Conservation (phyloP, 371 early-diverging fungal species). For the Capillidium heterosporum region DNA sequence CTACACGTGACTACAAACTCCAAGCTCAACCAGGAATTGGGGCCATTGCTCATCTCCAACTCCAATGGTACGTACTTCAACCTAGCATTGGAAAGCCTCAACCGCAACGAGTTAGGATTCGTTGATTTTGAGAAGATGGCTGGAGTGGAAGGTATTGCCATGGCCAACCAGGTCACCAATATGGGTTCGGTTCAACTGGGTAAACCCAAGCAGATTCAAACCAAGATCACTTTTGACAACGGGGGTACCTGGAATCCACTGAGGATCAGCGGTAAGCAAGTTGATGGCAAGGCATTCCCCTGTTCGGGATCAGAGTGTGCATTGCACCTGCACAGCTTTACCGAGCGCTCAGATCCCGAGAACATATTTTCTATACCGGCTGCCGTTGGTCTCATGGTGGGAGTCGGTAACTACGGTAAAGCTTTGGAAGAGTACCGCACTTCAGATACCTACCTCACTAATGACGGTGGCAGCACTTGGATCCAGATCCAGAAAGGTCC, state of each 20-base stretch:
- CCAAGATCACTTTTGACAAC: slow-evolving; percentile 69
- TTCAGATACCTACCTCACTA: slow-evolving; percentile 67
- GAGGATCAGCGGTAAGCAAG: slow-evolving; percentile 27
- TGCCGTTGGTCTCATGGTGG: slow-evolving; percentile 79
- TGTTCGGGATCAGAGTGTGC: slow-evolving; percentile 24
- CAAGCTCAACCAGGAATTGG: slow-evolving; percentile 44
- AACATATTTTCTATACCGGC: slow-evolving; percentile 57
- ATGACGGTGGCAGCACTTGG: slow-evolving; percentile 71
- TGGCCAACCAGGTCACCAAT: slow-evolving; percentile 71
- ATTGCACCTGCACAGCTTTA: slow-evolving; percentile 65
- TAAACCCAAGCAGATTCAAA: slow-evolving; percentile 30
- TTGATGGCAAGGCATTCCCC: slow-evolving; percentile 17
- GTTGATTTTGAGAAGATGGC: slow-evolving; percentile 91
- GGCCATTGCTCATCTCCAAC: slow-evolving; percentile 68
- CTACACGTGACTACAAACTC: slow-evolving; percentile 49
- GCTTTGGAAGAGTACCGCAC: slow-evolving; percentile 37
- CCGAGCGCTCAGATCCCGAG: slow-evolving; percentile 51
- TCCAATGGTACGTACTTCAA: slow-evolving; percentile 70
- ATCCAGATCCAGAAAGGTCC: slow-evolving; percentile 44
- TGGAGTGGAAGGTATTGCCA: slow-evolving; percentile 72
- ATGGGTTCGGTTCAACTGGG: slow-evolving; percentile 29
- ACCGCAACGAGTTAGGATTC: slow-evolving; percentile 58
- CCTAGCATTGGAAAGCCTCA: slow-evolving; percentile 43
- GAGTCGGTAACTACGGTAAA: slow-evolving; percentile 78
- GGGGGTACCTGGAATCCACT: slow-evolving; percentile 55